Evolutionary conservation across 805 yeast species (phyloP).

Genomic region (Scheffersomyces ergatensis): DNA sequence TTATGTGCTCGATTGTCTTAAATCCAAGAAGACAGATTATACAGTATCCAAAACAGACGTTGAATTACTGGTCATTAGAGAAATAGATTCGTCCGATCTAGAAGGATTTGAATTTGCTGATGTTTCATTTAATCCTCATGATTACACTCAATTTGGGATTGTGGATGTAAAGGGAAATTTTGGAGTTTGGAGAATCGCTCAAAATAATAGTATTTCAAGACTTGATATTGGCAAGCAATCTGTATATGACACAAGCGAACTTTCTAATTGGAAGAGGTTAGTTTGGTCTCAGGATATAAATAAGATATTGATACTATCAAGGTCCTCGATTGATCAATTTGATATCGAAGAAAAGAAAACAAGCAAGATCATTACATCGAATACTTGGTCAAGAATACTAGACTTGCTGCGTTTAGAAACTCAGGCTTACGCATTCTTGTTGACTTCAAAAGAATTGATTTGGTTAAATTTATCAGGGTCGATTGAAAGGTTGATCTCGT

Average conservation of each 20-base stretch:
- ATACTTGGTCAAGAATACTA: conserved; percentile 51
- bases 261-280: conserved; percentile 55
- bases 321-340: conserved; percentile 41
- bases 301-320: conserved; percentile 32
- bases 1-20: conserved; percentile 26
- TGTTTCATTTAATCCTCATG: conserved; percentile 43
- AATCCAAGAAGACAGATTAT: neutral
- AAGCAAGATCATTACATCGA: conserved; percentile 42
- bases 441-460: conserved; percentile 67
- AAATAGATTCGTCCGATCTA: conserved; percentile 17
- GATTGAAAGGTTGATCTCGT: conserved; percentile 53
- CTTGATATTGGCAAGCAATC: conserved; percentile 1
- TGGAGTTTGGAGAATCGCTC: conserved; percentile 31
- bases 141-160: conserved; percentile 33
- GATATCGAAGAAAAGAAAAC: conserved; percentile 15
- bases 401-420: conserved; percentile 35
- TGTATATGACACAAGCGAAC: conserved; percentile 45
- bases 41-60: conserved; percentile 2
- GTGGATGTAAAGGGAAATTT: conserved; percentile 57
- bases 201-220: neutral
- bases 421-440: conserved; percentile 41
- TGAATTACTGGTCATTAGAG: conserved; percentile 12
- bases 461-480: conserved; percentile 41
- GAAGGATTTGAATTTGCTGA: conserved; percentile 42
- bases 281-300: conserved; percentile 38